These are phyloP conservation scores for Vitis rupestris DNA, from an alignment of 164 flowering plant genomes.

Conservation along the genomic window DNA sequence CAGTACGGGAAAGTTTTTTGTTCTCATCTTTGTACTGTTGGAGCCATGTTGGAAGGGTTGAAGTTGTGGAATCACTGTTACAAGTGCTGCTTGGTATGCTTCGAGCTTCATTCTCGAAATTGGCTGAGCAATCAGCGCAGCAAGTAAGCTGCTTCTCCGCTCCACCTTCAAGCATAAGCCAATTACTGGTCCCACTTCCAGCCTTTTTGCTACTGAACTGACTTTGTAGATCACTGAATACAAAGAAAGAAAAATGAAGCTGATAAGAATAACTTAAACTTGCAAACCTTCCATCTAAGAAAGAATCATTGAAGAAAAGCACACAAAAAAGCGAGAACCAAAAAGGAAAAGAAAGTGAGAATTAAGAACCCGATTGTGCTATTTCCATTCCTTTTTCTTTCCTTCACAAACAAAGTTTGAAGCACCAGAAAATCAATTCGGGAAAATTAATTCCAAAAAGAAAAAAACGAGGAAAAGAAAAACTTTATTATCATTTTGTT, in stretches of 20 bases:
- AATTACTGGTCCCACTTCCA: slow-evolving; percentile 34
- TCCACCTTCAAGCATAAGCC: slow-evolving; percentile 32
- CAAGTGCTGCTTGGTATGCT: slow-evolving; percentile 28
- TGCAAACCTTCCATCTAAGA: neutral
- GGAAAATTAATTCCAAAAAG: no score
- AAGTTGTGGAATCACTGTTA: slow-evolving; percentile 42
- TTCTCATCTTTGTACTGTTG: slow-evolving; percentile 69
- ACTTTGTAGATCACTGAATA: slow-evolving; percentile 36
- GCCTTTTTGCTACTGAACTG: slow-evolving; percentile 37
- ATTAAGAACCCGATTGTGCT: no score
- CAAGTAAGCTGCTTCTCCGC: slow-evolving; percentile 46
- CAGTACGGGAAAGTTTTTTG: slow-evolving; percentile 28
- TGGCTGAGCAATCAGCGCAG: slow-evolving; percentile 52
- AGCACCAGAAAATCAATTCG: no score
- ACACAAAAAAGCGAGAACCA: no score
- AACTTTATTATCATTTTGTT: no score
- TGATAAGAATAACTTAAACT: neutral
- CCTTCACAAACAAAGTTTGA: no score
- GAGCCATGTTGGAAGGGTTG: slow-evolving; percentile 88
- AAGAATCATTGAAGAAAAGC: no score
- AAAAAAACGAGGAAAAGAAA: no score
- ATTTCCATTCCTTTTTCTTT: no score
- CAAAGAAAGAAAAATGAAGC: neutral
- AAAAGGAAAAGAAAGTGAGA: no score
- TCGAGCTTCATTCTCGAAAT: slow-evolving; percentile 52